These are phyloP conservation scores for Cinchona pubescens DNA, from an alignment of 257 asterid genomes.

Conservation along the genomic window DNA sequence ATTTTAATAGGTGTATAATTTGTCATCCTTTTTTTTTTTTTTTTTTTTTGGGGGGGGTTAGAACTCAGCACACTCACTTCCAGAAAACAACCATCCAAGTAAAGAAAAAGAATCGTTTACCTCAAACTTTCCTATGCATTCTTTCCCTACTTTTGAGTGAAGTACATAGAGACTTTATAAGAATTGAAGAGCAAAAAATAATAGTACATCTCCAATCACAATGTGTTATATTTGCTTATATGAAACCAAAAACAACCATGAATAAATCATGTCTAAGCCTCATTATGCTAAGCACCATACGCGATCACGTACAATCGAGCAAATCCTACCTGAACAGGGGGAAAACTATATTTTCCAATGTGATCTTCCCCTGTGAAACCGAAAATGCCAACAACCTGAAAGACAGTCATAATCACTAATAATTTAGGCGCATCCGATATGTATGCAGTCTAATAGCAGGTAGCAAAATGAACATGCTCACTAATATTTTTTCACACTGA, in stretches of 20 bases:
- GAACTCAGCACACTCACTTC: no score
- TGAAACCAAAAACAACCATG: background rate
- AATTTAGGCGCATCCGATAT: background rate
- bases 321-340: conserved; percentile 80
- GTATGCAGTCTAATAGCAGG: background rate
- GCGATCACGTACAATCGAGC: background rate
- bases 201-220: background rate
- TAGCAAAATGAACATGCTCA: conserved; percentile 7
- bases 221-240: background rate
- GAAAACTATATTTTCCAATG: conserved; percentile 89
- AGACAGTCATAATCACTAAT: background rate
- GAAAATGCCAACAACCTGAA: conserved; percentile 83
- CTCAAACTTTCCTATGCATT: background rate
- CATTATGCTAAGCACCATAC: background rate
- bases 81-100: background rate
- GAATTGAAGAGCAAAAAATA: background rate
- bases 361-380: conserved; percentile 97
- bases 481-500: conserved; percentile 10
- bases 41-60: no score
- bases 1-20: background rate
- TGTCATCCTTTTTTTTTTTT: no score
- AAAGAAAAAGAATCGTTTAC: background rate
- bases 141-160: background rate
- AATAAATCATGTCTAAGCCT: conserved; percentile 6
- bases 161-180: background rate